Percentiles rank a stretch among this genome's conserved stretches.
Evolutionary conservation across 2,329 filamentous ascomycete species (phyloP).

Genomic region (Neofusicoccum laricinum): DNA sequence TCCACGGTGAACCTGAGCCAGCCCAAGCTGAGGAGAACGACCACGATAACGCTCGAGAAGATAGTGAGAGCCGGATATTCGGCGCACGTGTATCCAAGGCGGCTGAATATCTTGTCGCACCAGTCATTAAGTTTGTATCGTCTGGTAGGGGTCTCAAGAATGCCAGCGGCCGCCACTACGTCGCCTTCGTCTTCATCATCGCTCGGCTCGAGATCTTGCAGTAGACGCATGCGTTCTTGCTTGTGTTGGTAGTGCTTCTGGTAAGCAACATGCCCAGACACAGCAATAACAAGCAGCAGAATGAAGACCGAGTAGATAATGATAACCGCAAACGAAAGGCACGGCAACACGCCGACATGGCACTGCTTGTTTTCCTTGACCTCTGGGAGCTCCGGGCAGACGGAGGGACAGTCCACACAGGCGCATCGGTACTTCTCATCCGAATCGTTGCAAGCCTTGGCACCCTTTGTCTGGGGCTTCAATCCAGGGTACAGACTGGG

Average conservation of each 20-base stretch:
- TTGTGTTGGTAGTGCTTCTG: constrained; percentile 70
- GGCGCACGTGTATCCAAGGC: constrained; percentile 76
- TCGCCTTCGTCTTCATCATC: constrained; percentile 95
- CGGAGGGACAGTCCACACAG: constrained; percentile 85
- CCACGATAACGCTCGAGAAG: constrained; percentile 66
- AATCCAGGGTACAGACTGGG: constrained; percentile 64
- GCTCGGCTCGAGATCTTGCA: constrained; percentile 79
- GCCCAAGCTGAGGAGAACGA: constrained; percentile 77
- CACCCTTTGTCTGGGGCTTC: constrained; percentile 65
- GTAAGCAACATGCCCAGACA: constrained; percentile 74
- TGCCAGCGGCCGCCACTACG: constrained; percentile 69
- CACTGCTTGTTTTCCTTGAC: constrained; percentile 71
- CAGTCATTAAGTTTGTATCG: constrained; percentile 81
- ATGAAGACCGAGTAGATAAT: constrained; percentile 78
- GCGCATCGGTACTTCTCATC: constrained; percentile 85
- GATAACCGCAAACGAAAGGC: constrained; percentile 89
- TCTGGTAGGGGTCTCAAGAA: constrained; percentile 74
- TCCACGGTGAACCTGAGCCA: constrained; percentile 90
- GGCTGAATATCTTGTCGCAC: constrained; percentile 76
- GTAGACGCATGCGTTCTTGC: constrained; percentile 76
- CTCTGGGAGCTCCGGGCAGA: constrained; percentile 78
- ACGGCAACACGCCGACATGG: constrained; percentile 83
- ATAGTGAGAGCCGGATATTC: constrained; percentile 85
- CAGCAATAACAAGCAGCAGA: constrained; percentile 60
- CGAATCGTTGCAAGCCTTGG: constrained; percentile 86